These are phyloP conservation scores for Aspergillus sp. DNA, from an alignment of 2,329 filamentous ascomycete species.

Conservation along the genomic window DNA sequence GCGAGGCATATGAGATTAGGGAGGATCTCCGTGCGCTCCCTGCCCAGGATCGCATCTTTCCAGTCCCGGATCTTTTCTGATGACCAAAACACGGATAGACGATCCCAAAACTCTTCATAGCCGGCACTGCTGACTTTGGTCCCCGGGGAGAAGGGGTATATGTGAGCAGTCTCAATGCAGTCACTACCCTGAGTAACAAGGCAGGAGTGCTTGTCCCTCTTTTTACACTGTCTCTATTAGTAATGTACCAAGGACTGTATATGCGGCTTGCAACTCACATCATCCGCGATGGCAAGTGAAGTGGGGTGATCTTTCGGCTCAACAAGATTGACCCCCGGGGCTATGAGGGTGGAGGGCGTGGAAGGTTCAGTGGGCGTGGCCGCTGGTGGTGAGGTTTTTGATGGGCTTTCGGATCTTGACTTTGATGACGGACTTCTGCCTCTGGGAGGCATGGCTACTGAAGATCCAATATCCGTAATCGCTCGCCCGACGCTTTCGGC, in stretches of 20 bases:
- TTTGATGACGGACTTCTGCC: neutral
- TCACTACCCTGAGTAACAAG: neutral
- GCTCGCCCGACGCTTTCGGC: neutral
- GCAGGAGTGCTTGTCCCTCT: neutral
- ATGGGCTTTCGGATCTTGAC: neutral
- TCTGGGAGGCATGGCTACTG: neutral
- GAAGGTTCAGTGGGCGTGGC: neutral
- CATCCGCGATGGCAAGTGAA: neutral
- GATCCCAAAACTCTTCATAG: neutral
- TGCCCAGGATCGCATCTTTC: neutral
- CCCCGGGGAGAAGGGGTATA: constrained; percentile 3
- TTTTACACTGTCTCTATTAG: neutral
- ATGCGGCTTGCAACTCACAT: neutral
- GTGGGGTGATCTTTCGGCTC: neutral
- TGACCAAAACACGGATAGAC: neutral
- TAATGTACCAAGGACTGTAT: neutral
- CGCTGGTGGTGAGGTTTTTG: neutral
- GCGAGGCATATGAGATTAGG: neutral
- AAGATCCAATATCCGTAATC: neutral
- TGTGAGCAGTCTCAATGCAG: neutral
- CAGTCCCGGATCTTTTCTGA: neutral
- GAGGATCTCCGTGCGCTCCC: neutral
- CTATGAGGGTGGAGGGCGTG: neutral
- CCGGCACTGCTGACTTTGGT: neutral
- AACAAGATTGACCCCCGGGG: neutral